Evolutionary conservation across 805 yeast genomes (phyloP).

Genomic region (Ogataea siamensis): DNA sequence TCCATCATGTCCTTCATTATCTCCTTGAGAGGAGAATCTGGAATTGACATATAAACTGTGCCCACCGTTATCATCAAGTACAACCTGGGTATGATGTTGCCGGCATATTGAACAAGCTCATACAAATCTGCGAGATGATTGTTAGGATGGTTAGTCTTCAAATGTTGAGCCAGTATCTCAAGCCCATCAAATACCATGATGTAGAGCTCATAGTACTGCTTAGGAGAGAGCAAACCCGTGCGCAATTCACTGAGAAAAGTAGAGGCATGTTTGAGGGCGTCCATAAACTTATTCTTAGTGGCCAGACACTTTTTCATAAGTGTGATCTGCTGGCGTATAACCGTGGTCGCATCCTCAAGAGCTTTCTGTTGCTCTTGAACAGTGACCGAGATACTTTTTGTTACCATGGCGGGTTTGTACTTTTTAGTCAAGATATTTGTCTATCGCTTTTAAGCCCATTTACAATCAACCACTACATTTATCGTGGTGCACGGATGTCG

Average conservation of each 20-base stretch:
- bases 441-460: slow-evolving; percentile 10
- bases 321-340: slow-evolving; percentile 66
- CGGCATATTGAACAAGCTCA: slow-evolving; percentile 93
- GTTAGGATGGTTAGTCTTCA: slow-evolving; percentile 64
- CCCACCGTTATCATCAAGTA: slow-evolving; percentile 96
- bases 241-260: slow-evolving; percentile 79
- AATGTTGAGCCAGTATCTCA: slow-evolving; percentile 59
- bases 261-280: slow-evolving; percentile 84
- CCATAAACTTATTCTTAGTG: slow-evolving; percentile 66
- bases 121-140: slow-evolving; percentile 84
- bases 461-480: neutral
- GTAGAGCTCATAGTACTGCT: slow-evolving; percentile 90
- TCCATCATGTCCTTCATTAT: slow-evolving; percentile 95
- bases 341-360: slow-evolving; percentile 44
- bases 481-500: slow-evolving; percentile 12
- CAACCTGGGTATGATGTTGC: slow-evolving; percentile 87
- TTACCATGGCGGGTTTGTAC: slow-evolving; percentile 12
- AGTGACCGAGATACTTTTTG: slow-evolving; percentile 18
- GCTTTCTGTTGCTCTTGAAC: slow-evolving; percentile 29
- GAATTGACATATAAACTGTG: slow-evolving; percentile 74
- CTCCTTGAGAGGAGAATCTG: slow-evolving; percentile 78
- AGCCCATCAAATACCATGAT: slow-evolving; percentile 81
- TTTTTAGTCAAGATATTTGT: no score
- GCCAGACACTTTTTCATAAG: slow-evolving; percentile 77
- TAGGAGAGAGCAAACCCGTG: slow-evolving; percentile 73